Percentiles rank a stretch among this genome's conserved stretches.
These are phyloP conservation scores for Penicillium pulvis DNA, from an alignment of 495 filamentous ascomycete species.

Conservation along the genomic window DNA sequence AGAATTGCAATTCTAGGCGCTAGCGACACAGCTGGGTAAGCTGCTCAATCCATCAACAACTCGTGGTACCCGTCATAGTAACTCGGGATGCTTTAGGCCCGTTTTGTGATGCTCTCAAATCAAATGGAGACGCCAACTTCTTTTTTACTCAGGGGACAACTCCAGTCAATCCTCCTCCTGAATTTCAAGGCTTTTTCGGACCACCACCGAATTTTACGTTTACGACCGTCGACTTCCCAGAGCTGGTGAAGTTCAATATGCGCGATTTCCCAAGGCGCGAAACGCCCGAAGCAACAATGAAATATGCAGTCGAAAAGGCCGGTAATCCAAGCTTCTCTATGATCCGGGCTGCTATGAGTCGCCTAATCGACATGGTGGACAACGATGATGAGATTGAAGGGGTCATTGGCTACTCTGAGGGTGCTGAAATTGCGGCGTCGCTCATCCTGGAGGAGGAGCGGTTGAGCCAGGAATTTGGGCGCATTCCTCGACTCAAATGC, in stretches of 20 bases:
- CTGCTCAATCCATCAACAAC: not conserved
- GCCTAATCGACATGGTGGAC: slow-evolving; percentile 27
- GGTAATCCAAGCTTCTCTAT: slow-evolving; percentile 16
- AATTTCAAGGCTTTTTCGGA: slow-evolving; percentile 31
- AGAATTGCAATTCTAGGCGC: slow-evolving; percentile 13
- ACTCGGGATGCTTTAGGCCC: slow-evolving; percentile 14
- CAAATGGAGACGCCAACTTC: slow-evolving; percentile 21
- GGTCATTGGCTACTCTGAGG: slow-evolving; percentile 64
- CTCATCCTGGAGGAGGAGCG: slow-evolving; percentile 52
- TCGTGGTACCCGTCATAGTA: not conserved
- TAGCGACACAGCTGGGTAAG: slow-evolving; percentile 33
- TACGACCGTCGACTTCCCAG: slow-evolving; percentile 10
- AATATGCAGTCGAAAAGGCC: slow-evolving; percentile 11
- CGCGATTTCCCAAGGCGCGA: slow-evolving; percentile 25
- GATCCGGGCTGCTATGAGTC: slow-evolving; percentile 16
- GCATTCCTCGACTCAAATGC: slow-evolving; percentile 51
- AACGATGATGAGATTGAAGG: slow-evolving; percentile 37
- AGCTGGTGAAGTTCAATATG: slow-evolving; percentile 17
- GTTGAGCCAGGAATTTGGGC: slow-evolving; percentile 36
- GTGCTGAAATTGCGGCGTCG: slow-evolving; percentile 58
- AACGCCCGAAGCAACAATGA: slow-evolving; percentile 24
- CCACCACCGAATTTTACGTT: slow-evolving; percentile 34
- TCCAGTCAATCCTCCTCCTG: slow-evolving; percentile 14
- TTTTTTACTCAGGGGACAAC: slow-evolving; percentile 30
- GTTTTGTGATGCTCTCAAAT: slow-evolving; percentile 20